These are phyloP conservation scores for Cordyceps javanica DNA, from an alignment of 2,329 filamentous ascomycete genomes.

Conservation along the genomic window DNA sequence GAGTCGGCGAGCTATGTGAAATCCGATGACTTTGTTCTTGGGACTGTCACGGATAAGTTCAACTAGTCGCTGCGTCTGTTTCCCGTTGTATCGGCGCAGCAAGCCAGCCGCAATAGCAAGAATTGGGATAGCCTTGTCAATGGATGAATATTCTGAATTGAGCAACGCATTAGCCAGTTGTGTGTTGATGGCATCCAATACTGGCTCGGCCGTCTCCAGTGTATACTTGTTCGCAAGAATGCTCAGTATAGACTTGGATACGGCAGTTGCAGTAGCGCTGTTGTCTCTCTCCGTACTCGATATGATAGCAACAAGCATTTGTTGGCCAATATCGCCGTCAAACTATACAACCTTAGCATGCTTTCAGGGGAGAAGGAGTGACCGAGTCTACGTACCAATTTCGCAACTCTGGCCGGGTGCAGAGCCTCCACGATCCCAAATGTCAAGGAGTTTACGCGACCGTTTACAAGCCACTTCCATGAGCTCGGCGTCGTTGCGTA, in stretches of 20 bases:
- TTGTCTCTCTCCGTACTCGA: slow-evolving; percentile 19
- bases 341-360: slow-evolving; percentile 25
- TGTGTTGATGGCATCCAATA: slow-evolving; percentile 24
- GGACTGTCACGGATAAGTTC: slow-evolving; percentile 31
- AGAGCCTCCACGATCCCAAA: slow-evolving; percentile 34
- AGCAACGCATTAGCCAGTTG: slow-evolving; percentile 18
- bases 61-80: slow-evolving; percentile 27
- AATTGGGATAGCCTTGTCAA: slow-evolving; percentile 26
- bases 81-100: slow-evolving; percentile 32
- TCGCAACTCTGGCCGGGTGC: slow-evolving; percentile 26
- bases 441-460: slow-evolving; percentile 28
- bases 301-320: slow-evolving; percentile 26
- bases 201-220: slow-evolving; percentile 25
- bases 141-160: not conserved
- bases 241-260: slow-evolving; percentile 30
- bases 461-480: slow-evolving; percentile 28
- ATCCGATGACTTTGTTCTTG: slow-evolving; percentile 27
- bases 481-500: slow-evolving; percentile 15
- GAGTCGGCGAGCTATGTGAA: slow-evolving; percentile 35
- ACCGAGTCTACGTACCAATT: slow-evolving; percentile 25
- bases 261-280: slow-evolving; percentile 19
- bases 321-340: slow-evolving; percentile 29
- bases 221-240: slow-evolving; percentile 41
- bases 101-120: slow-evolving; percentile 33
- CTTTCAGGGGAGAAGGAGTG: not conserved